Base-by-base conservation (phyloP, 768 basidiomycete genomes). In the Russula sp. region DNA sequence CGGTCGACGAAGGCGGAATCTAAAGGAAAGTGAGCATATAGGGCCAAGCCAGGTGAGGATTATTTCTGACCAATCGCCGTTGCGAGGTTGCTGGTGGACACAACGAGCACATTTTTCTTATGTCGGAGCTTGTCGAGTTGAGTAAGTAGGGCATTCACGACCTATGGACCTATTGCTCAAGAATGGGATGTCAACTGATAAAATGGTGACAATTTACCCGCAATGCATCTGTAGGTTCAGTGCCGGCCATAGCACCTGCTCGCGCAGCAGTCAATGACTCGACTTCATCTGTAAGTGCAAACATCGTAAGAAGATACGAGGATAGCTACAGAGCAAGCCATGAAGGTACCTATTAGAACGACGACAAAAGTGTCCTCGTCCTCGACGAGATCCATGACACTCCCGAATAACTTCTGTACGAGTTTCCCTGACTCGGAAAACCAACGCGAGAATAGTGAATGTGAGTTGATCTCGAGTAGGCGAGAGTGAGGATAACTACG, bases 381-480 rank as follows among this genome's bases (percentile, higher is more conserved):
- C 56, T 97, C 94, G 0, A 91, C 88, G 76, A 98, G 81, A 68
- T 97, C 94, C 44, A 83, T 90, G 62, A 99, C 93, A 63, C 83
- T 90, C 44, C 81, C 84, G 73, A 98, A 99, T 20, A 99, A 79
- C 53, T 90, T 84, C 71, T 98, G 96, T 1, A 99, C 97, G 32
- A 99, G 85, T 75, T 99, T 99, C 18, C 97, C 97, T 0, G 94
- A 97, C 73, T 99, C 97, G 0, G 95, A 98, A 76, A 98, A 99
- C 96, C 97, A 99, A 70, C 94, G 91, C 18, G 93, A 95, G 74
- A 99, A 98, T 18, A 99, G 81, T 2, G 95, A 98, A 76, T 98
- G 97, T 0, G 97, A 95, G 73, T 98, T 98, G 72, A 99, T 97
- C 75, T 99, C 97, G 51, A 99, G 83, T 13, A 99, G 79, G 52